Conservation (phyloP, 2,329 filamentous ascomycete genomes). For the Leptodontidium sp. region DNA sequence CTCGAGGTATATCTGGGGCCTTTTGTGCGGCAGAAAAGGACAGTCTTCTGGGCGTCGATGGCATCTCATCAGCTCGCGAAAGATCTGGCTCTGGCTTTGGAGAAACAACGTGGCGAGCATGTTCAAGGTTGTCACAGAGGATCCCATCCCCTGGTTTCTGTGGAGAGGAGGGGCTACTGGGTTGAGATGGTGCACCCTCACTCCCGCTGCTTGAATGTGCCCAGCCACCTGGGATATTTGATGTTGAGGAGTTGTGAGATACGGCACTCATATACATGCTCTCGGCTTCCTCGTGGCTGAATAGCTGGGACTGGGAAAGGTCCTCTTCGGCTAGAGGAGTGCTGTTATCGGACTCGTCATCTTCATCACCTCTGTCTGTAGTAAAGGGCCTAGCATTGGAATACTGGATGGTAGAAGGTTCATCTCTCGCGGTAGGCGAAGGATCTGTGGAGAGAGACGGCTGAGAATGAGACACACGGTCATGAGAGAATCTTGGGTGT, state of each 20-base stretch:
- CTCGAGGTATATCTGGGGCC: conserved; percentile 34
- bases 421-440: background rate
- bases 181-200: conserved; percentile 29
- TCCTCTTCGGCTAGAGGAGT: conserved; percentile 53
- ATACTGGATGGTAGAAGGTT: background rate
- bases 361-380: conserved; percentile 26
- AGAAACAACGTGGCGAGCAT: conserved; percentile 35
- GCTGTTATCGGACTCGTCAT: conserved; percentile 35
- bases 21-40: conserved; percentile 26
- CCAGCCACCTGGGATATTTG: conserved; percentile 43
- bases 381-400: background rate
- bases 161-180: conserved; percentile 36
- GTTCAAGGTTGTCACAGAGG: conserved; percentile 40
- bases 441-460: conserved; percentile 31
- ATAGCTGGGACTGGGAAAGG: conserved; percentile 71
- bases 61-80: conserved; percentile 19
- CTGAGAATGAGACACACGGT: conserved; percentile 45
- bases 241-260: conserved; percentile 51
- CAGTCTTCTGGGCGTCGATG: conserved; percentile 18
- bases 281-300: conserved; percentile 81
- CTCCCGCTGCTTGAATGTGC: conserved; percentile 34
- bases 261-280: conserved; percentile 88
- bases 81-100: conserved; percentile 13
- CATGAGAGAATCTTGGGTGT: conserved; percentile 40
- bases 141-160: conserved; percentile 13